phyloP scores from a whole-genome alignment of 2,329 filamentous ascomycete species.

The Coniochaeta sp. region DNA sequence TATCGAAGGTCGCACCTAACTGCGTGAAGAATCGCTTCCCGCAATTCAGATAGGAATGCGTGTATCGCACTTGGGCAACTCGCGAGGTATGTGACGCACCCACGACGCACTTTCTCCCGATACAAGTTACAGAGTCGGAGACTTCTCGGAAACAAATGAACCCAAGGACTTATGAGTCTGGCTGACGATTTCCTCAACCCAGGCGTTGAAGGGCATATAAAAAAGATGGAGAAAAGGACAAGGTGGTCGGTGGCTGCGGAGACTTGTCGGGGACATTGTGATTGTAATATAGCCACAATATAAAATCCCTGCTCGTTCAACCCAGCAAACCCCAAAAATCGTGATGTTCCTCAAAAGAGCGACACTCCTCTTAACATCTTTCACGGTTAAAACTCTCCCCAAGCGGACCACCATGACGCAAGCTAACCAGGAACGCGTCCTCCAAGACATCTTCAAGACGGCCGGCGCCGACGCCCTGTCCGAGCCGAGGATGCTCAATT shows the following conservation, averaged over 20 bases:
- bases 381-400: background rate
- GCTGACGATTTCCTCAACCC: background rate
- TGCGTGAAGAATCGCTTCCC: background rate
- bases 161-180: background rate
- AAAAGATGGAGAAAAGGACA: background rate
- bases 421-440: background rate
- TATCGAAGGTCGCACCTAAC: background rate
- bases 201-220: background rate
- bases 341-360: background rate
- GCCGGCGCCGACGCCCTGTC: slow-evolving; percentile 2
- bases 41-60: background rate
- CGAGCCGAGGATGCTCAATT: slow-evolving; percentile 3
- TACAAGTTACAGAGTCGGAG: background rate
- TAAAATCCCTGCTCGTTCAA: too few species aligned
- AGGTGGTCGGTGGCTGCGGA: background rate
- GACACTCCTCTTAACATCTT: background rate
- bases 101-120: too few species aligned
- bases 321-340: background rate
- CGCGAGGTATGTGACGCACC: too few species aligned
- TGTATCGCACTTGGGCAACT: background rate
- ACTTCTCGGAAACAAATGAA: background rate
- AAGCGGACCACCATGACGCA: background rate
- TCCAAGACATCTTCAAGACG: slow-evolving; percentile 5
- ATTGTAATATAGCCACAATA: background rate
- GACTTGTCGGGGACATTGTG: background rate